Evolutionary conservation across 306 rosid genomes (phyloP), one percentile per base, ranked within the genome.

Genomic region (Dryas octopetala): DNA sequence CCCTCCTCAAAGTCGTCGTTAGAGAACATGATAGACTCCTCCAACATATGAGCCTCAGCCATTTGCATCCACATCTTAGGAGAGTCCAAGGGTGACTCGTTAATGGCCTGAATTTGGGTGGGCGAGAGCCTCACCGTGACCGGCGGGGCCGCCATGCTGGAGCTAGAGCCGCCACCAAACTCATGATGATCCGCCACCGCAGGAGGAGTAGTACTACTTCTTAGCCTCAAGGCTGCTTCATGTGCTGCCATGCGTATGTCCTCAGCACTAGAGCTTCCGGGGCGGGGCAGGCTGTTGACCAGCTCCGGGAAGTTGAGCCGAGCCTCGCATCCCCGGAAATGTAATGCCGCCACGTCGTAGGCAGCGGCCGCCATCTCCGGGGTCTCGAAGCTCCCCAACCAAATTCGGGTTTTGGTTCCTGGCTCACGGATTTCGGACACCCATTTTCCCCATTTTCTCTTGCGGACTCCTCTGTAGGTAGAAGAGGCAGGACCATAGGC

Each of bases 381-480:
- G 0, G 80, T 68, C 57, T 86, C 91, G 7, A 86, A 90, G 72
- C 97, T 93, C 9, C 98, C 98, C 19, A 93, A 72, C 98, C 98
- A 93, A 59, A 93, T 91, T 63, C 98, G 57, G 15, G 58, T 87
- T 26, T 93, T 93, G 78, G 84, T 91, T 2, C 98, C 94, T 0
- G 98, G 98, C 61, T 91, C 96, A 0, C 98, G 88, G 28, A 93
- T 91, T 77, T 93, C 98, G 7, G 94, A 93, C 44, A 93, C 98
- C 91, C 96, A 93, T 79, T 93, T 93, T 0, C 98, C 98, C 98
- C 98, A 93, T 85, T 93, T 93, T 2, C 98, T 73, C 94, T 91
- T 93, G n/a, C 98, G 88, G 2, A 93, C 98, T 6, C 98, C 98
- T 66, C 94, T 82, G 55, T 93, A 93, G 62, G 66, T 70, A 3